A percentile compares a stretch with the other conserved stretches of the same genome.
phyloP scores from a whole-genome alignment of 2,329 filamentous ascomycete species.

The Amesomyces nigricolor region DNA sequence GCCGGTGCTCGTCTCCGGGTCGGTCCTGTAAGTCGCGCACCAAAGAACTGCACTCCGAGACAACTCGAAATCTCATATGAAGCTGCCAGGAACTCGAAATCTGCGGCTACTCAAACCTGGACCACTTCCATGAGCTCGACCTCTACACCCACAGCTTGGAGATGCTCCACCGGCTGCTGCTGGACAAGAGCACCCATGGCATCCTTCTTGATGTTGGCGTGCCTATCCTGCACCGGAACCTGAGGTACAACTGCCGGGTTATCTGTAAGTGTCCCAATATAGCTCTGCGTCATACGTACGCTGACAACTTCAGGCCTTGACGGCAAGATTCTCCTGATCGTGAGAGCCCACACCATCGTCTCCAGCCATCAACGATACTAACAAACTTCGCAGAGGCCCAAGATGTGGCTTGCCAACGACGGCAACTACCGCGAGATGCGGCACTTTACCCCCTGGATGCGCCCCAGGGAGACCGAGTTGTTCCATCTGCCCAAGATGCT shows the following conservation, averaged over 20 bases:
- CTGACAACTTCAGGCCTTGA: slow-evolving; percentile 41
- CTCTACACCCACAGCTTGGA: slow-evolving; percentile 57
- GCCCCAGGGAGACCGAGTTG: slow-evolving; percentile 54
- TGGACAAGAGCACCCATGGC: slow-evolving; percentile 53
- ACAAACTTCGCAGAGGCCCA: slow-evolving; percentile 17
- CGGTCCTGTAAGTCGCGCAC: slow-evolving; percentile 37
- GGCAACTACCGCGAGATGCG: slow-evolving; percentile 60
- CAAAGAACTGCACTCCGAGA: too few species aligned
- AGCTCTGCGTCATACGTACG: too few species aligned
- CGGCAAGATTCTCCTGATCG: slow-evolving; percentile 63
- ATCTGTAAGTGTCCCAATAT: slow-evolving; percentile 32
- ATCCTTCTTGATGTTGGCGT: slow-evolving; percentile 62
- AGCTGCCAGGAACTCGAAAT: slow-evolving; percentile 41
- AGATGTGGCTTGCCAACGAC: slow-evolving; percentile 57
- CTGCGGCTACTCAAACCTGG: slow-evolving; percentile 59
- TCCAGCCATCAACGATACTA: neutral
- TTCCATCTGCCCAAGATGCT: slow-evolving; percentile 59
- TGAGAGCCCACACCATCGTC: slow-evolving; percentile 38
- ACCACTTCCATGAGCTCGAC: slow-evolving; percentile 59
- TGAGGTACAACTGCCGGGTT: slow-evolving; percentile 62
- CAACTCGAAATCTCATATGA: neutral
- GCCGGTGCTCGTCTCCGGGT: slow-evolving; percentile 56
- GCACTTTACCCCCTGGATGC: slow-evolving; percentile 60
- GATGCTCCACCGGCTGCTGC: slow-evolving; percentile 54
- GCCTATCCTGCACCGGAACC: slow-evolving; percentile 57